These are phyloP conservation scores for Mariannaea elegans DNA, from an alignment of 2,329 filamentous ascomycete species.

Conservation along the genomic window DNA sequence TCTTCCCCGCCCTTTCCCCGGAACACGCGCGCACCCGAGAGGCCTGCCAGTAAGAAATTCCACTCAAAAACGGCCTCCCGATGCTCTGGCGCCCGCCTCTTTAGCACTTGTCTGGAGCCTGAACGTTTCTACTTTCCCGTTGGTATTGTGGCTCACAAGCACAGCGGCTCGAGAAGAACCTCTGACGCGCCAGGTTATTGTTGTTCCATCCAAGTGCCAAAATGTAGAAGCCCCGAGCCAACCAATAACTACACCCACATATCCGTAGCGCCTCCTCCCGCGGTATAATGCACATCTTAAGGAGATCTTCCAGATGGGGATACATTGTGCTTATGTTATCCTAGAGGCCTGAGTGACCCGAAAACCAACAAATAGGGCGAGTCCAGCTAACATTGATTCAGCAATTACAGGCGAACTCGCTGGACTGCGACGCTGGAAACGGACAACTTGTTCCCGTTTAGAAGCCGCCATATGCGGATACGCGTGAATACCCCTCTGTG, in stretches of 20 bases:
- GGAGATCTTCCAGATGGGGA: constrained; percentile 33
- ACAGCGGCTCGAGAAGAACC: no score
- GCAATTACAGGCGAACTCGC: background rate
- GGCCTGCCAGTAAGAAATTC: constrained; percentile 21
- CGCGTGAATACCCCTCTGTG: constrained; percentile 17
- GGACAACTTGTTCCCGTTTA: constrained; percentile 9
- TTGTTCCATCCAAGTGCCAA: no score
- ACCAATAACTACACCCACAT: constrained; percentile 8
- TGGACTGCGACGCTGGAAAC: constrained; percentile 4
- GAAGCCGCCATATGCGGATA: constrained; percentile 28
- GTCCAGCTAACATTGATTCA: constrained; percentile 9
- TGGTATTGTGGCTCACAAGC: no score
- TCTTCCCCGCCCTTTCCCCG: constrained; percentile 38
- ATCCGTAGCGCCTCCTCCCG: constrained; percentile 21
- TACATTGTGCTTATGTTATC: constrained; percentile 2
- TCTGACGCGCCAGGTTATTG: no score
- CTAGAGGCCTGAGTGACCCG: background rate
- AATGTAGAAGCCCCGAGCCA: no score
- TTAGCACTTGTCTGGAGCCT: no score
- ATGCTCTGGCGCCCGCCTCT: no score
- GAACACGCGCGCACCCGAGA: constrained; percentile 32
- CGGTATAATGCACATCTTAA: constrained; percentile 42
- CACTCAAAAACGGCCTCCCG: no score
- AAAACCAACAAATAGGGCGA: background rate
- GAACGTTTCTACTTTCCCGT: no score